phyloP scores from a whole-genome alignment of 1,139 yeast genomes.

The Pichia sp. region DNA sequence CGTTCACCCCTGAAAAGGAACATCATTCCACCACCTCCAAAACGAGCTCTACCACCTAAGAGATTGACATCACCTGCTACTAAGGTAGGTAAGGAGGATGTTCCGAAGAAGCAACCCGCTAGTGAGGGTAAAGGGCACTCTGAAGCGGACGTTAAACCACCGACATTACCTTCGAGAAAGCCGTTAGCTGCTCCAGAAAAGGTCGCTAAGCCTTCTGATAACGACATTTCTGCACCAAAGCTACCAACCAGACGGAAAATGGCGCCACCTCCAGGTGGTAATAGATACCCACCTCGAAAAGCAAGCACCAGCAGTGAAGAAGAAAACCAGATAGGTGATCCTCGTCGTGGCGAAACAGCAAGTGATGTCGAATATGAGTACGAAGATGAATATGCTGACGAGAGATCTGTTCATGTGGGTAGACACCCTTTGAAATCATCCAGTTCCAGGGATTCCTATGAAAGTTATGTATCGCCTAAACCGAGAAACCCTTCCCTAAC shows the following conservation, averaged over 20 bases:
- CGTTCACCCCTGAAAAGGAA: conserved; percentile 9
- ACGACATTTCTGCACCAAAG: conserved; percentile 1
- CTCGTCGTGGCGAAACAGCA: not conserved
- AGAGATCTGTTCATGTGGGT: conserved; percentile 9
- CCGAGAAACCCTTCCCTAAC: conserved; percentile 1
- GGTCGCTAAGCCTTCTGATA: not conserved
- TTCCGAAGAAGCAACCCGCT: not conserved
- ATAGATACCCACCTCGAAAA: too few species aligned
- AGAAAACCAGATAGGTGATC: too few species aligned
- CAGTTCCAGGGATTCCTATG: not conserved
- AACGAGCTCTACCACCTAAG: not conserved
- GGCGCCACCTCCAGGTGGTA: not conserved
- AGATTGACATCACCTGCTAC: not conserved
- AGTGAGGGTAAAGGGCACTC: not conserved
- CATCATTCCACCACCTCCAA: conserved; percentile 5
- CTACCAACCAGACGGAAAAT: conserved; percentile 5
- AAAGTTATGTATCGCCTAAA: not conserved
- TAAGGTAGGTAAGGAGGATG: not conserved
- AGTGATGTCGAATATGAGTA: conserved; percentile 3
- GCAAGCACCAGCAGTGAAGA: not conserved
- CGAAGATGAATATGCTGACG: conserved; percentile 4
- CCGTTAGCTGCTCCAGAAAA: not conserved
- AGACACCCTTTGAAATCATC: not conserved
- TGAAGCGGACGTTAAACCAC: conserved; percentile 1
- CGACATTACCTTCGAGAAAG: conserved; percentile 6